Evolutionary conservation across 176 grass and related monocot genomes (phyloP).

Genomic region (Oryza glumipatula): DNA sequence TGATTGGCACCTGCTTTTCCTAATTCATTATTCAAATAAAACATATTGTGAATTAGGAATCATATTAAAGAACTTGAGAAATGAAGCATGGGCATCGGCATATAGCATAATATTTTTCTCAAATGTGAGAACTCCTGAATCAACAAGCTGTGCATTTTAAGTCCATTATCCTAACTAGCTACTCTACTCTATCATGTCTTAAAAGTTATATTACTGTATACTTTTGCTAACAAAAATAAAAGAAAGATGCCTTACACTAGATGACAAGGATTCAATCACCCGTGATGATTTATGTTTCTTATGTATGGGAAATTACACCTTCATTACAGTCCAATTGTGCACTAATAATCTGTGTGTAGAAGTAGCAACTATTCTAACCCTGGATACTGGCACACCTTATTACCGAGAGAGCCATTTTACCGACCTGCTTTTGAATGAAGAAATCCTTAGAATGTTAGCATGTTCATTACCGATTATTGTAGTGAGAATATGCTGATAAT

Average conservation of each 20-base stretch:
- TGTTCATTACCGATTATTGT: not conserved
- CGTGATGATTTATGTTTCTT: not conserved
- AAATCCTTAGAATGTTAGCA: not conserved
- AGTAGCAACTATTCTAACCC: not conserved
- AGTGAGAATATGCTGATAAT: not conserved
- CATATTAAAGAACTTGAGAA: constrained; percentile 3
- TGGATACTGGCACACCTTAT: not conserved
- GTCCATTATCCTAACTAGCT: not conserved
- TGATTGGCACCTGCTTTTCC: constrained; percentile 91
- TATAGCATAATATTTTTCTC: constrained; percentile 30
- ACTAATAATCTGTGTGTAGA: not conserved
- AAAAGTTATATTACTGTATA: constrained; percentile 15
- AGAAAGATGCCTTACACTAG: not conserved
- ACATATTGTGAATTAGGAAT: constrained; percentile 47
- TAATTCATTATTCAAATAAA: constrained; percentile 73
- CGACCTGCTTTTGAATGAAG: not conserved
- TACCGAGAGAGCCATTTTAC: not conserved
- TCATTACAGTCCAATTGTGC: not conserved
- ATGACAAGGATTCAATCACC: not conserved
- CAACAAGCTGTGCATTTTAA: not conserved
- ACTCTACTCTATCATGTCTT: not conserved
- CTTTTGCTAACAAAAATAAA: not conserved
- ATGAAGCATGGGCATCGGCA: constrained; percentile 30
- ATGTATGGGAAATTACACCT: no score
- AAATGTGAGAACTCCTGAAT: constrained; percentile 7